Conservation (phyloP, 2,329 filamentous ascomycete species). For the Ustulina deusta region DNA sequence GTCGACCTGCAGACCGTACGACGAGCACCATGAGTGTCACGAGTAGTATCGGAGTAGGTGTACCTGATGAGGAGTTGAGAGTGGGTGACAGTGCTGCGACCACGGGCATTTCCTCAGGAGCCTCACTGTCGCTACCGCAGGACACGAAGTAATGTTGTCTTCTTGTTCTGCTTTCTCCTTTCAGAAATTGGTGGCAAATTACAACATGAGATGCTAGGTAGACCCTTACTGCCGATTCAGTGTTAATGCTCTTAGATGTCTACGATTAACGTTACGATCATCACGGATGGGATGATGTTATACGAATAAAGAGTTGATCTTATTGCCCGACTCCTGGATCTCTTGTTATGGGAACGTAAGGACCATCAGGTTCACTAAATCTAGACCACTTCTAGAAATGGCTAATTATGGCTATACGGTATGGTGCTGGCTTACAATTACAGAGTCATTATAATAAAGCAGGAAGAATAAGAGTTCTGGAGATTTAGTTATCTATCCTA, state of each 20-base stretch:
- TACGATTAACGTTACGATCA: constrained; percentile 20
- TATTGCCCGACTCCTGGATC: not conserved
- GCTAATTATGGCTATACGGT: not conserved
- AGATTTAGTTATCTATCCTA: not conserved
- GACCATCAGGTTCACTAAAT: too few relatives aligned
- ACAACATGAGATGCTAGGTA: not conserved
- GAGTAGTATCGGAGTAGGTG: constrained; percentile 63
- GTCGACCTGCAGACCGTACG: constrained; percentile 56
- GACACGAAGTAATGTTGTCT: constrained; percentile 13
- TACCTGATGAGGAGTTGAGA: constrained; percentile 69
- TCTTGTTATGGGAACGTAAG: not conserved
- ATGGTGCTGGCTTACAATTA: not conserved
- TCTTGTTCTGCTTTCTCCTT: not conserved
- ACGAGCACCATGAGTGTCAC: constrained; percentile 60
- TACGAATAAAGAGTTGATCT: not conserved
- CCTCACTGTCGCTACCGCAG: not conserved
- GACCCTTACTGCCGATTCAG: constrained; percentile 5
- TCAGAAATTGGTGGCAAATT: not conserved
- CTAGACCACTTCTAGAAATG: not conserved
- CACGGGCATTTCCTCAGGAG: constrained; percentile 49
- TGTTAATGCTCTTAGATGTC: constrained; percentile 6
- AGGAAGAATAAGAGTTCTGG: not conserved
- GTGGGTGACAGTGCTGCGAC: constrained; percentile 73
- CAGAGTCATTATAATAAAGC: too few relatives aligned
- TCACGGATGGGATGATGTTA: constrained; percentile 17